These are phyloP conservation scores for Cyclostephanos tholiformis DNA, from an alignment of 108 stramenopile genomes.

Conservation along the genomic window DNA sequence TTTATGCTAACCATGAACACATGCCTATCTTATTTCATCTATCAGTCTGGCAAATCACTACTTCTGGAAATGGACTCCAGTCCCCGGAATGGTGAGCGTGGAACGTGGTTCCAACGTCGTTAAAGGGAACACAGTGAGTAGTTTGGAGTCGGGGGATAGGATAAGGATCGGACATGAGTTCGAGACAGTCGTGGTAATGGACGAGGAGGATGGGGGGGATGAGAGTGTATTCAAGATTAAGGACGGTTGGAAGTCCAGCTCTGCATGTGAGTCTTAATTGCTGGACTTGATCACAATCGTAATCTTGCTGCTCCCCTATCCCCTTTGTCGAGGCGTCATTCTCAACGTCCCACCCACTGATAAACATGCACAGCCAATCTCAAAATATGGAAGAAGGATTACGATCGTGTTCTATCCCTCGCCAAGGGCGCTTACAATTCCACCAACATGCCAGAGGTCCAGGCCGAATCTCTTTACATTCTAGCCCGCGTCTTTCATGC, in stretches of 20 bases:
- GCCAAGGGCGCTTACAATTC: slow-evolving; percentile 85
- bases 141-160: slow-evolving; percentile 76
- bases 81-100: slow-evolving; percentile 64
- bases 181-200: slow-evolving; percentile 64
- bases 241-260: slow-evolving; percentile 72
- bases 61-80: slow-evolving; percentile 91
- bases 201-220: slow-evolving; percentile 46
- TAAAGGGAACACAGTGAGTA: slow-evolving; percentile 52
- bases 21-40: no score
- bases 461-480: slow-evolving; percentile 90
- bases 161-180: slow-evolving; percentile 91
- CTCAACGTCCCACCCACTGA: slow-evolving; percentile 1
- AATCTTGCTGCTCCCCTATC: neutral
- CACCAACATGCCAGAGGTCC: slow-evolving; percentile 79
- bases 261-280: slow-evolving; percentile 50
- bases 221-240: slow-evolving; percentile 63
- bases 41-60: slow-evolving; percentile 90
- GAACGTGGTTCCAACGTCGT: slow-evolving; percentile 58
- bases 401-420: slow-evolving; percentile 86
- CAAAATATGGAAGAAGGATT: slow-evolving; percentile 91
- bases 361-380: slow-evolving; percentile 42
- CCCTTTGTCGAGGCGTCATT: neutral
- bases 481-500: slow-evolving; percentile 89
- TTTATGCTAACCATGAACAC: no score
- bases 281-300: neutral